phyloP scores from a whole-genome alignment of 2,329 filamentous ascomycete genomes.

The Verticillium tricorpus region DNA sequence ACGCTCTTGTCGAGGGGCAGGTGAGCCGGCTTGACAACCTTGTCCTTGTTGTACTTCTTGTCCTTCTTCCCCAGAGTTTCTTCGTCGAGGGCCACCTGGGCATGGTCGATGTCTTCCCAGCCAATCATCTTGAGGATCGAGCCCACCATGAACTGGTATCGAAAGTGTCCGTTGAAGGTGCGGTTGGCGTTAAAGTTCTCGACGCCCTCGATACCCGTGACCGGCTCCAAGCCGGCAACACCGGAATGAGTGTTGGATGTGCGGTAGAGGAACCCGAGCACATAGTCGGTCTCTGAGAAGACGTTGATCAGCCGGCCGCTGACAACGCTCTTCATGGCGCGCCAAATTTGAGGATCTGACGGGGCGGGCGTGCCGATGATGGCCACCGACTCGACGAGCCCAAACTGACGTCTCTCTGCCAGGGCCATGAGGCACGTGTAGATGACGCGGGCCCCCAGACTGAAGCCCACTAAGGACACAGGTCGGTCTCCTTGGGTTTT shows the following conservation, averaged over 20 bases:
- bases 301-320: constrained; percentile 85
- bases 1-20: constrained; percentile 10
- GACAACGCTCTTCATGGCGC: constrained; percentile 72
- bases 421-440: constrained; percentile 78
- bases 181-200: constrained; percentile 67
- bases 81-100: constrained; percentile 26
- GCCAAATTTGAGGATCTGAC: constrained; percentile 68
- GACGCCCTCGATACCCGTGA: constrained; percentile 60
- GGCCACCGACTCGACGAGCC: constrained; percentile 79
- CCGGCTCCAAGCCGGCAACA: constrained; percentile 75
- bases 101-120: constrained; percentile 60
- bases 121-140: constrained; percentile 62
- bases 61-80: constrained; percentile 22
- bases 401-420: constrained; percentile 77
- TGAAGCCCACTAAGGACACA: constrained; percentile 77
- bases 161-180: constrained; percentile 63
- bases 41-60: constrained; percentile 32
- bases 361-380: constrained; percentile 81
- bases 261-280: constrained; percentile 84
- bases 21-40: constrained; percentile 12
- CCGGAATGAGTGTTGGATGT: constrained; percentile 78
- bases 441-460: constrained; percentile 76
- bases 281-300: constrained; percentile 80
- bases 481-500: constrained; percentile 79
- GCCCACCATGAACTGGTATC: constrained; percentile 65